A percentile compares a stretch with the other conserved stretches of the same genome.
phyloP scores from a whole-genome alignment of 331 rosid genomes.

The Erythrophleum ivorense region DNA sequence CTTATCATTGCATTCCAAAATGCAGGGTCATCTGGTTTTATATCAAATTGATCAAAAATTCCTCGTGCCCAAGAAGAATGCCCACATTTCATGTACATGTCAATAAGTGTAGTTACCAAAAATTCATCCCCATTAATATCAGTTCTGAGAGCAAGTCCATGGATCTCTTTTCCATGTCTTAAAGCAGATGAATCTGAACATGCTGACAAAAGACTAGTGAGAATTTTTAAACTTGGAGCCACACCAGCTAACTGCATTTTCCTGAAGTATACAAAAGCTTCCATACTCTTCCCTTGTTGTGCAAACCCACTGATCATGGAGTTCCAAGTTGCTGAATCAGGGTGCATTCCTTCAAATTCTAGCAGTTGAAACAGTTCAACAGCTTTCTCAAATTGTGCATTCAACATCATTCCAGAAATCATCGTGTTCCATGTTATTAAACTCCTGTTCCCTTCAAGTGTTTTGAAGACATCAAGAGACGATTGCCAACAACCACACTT shows the following conservation, averaged over 20 bases:
- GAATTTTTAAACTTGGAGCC: slow-evolving; percentile 56
- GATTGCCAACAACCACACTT: slow-evolving; percentile 69
- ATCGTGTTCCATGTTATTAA: slow-evolving; percentile 70
- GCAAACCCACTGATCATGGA: slow-evolving; percentile 71
- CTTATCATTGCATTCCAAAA: slow-evolving; percentile 81
- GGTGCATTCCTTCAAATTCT: slow-evolving; percentile 52
- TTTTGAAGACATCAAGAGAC: slow-evolving; percentile 53
- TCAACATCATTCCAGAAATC: slow-evolving; percentile 77
- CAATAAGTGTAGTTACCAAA: slow-evolving; percentile 67
- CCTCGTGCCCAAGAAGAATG: slow-evolving; percentile 54
- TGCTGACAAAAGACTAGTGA: slow-evolving; percentile 65
- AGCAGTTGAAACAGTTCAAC: slow-evolving; percentile 54
- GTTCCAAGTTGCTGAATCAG: slow-evolving; percentile 84
- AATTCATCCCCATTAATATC: slow-evolving; percentile 51
- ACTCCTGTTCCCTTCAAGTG: slow-evolving; percentile 46
- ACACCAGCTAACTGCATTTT: slow-evolving; percentile 58
- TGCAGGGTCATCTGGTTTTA: slow-evolving; percentile 66
- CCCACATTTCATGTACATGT: slow-evolving; percentile 78
- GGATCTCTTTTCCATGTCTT: slow-evolving; percentile 64
- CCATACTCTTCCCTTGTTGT: slow-evolving; percentile 51
- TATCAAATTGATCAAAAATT: slow-evolving; percentile 56
- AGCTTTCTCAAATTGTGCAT: slow-evolving; percentile 56
- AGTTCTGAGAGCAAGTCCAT: slow-evolving; percentile 57
- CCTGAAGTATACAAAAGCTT: slow-evolving; percentile 66
- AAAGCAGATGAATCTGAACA: slow-evolving; percentile 62